Base-by-base conservation (phyloP, 805 yeast genomes). In the Nakazawaea anatomiae region DNA sequence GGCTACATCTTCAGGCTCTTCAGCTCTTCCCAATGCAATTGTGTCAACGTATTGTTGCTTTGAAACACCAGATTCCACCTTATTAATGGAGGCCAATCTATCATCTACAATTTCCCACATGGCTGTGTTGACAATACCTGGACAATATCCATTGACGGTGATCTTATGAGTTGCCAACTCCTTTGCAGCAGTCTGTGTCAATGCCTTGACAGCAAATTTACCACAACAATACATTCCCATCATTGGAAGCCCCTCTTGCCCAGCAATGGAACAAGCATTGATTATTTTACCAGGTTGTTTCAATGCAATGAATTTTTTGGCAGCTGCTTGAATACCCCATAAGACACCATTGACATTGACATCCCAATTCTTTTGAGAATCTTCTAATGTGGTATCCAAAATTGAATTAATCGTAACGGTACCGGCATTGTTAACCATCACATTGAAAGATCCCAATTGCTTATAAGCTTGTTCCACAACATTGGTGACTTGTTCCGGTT, bases 111-210 rank as follows among this genome's bases (percentile, higher is more conserved):
- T 51, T 46, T 64, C 68, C 62, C 67, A 60, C 66, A 71, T 61
- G 53, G 70, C 69, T 1, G 75, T 71, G n/a, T 63, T 55, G n/a
- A 70, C 72, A 48, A 66, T 65, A 35, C 74, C 75, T 18, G 74
- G 75, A 52, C 69, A 67, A 51, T 69, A 66, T 4, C 66, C 55
- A 53, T 72, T 72, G 12, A 70, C 70, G n/a, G 70, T 65, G 50
- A 72, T 67, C 46, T 67, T 64, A 35, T 65, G 49, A 6, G 58
- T 50, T 0, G 73, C 73, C 52, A 66, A 57, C 52, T 72, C 75
- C 45, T 66, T 60, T 4, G 76, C 72, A 50, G 70, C 66, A 12
- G 65, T 59, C 51, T 68, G 69, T 4, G 74, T 69, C 34, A 72
- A 55, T 18, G 62, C 66, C 46, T 60, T 65, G 9, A 72, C 68